Evolutionary conservation across 78 protist genomes (phyloP), one percentile per base, ranked within the genome.

Genomic region (Dictyostelium capitatum): DNA sequence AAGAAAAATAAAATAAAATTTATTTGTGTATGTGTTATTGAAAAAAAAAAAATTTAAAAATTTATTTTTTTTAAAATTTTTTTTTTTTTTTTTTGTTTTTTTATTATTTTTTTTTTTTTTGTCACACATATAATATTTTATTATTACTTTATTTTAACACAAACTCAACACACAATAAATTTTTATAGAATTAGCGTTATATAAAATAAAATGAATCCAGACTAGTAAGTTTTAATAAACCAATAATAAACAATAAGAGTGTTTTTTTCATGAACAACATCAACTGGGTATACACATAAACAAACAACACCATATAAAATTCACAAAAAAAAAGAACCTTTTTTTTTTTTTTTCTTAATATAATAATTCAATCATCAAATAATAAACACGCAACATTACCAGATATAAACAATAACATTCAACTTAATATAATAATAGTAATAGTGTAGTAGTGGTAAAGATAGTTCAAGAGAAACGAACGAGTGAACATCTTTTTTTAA

Each of bases 121-220:
- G 5, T 32, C 43, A 70, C 50, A 70, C 50, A 17, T 30, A 14
- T 17, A 70, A 3, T 59, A 20, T 59, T 59, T 59, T 59, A 62
- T 62, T 25, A 62, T 25, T n/a, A 62, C 43, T 62, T 28, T 62
- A 59, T 57, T 56, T 67, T 37, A 37, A 70, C 43, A 37, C 43
- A 37, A 37, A 37, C 43, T 2, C 43, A 37, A 37, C 43, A 70
- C 25, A 70, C 50, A 25, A 72, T 72, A 8, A 41, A 32, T 37
- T 67, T 57, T 20, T 50, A 57, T 70, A 73, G 79, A 43, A 79
- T 19, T 80, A 62, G 41, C 43, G 43, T 37, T 37, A 37, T 37
- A 37, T 37, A 37, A 37, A 37, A 37, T 37, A 81, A 47, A 85
- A 85, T 85, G 92, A 85, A 85, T 53, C 92, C 92, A 85, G 92